Conservation (phyloP, 208 protist species). For the Leishmania lainsoni region DNA sequence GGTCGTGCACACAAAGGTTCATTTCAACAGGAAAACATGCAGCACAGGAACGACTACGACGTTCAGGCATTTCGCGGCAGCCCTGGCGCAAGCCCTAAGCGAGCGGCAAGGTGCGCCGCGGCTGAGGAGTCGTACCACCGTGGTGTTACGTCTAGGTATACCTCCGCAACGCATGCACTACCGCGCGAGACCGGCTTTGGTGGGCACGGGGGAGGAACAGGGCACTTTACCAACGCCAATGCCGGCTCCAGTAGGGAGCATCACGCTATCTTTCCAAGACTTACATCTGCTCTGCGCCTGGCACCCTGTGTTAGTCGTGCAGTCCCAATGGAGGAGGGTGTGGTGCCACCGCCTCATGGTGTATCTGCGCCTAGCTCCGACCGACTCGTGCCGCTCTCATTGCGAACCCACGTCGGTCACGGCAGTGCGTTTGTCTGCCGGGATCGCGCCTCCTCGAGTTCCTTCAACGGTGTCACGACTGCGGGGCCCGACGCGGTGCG, state of each 20-base stretch:
- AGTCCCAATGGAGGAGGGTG: not conserved
- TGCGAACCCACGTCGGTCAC: slow-evolving; percentile 4
- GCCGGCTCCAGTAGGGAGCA: not conserved
- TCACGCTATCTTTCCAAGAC: not conserved
- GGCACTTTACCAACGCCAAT: not conserved
- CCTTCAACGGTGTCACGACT: not conserved
- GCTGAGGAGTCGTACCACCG: not conserved
- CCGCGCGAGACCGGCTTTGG: not conserved
- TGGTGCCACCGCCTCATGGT: slow-evolving; percentile 3
- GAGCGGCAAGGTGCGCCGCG: not conserved
- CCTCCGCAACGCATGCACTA: not conserved
- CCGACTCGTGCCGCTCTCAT: slow-evolving; percentile 26
- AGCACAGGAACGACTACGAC: slow-evolving; percentile 4
- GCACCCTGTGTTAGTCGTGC: not conserved
- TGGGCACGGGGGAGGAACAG: not conserved
- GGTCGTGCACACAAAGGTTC: not conserved
- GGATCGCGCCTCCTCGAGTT: not conserved
- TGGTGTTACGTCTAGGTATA: not conserved
- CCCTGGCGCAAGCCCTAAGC: not conserved
- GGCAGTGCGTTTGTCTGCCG: not conserved
- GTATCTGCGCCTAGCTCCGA: not conserved
- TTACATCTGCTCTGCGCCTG: not conserved
- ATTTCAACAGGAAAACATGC: not conserved
- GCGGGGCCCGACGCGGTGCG: not conserved
- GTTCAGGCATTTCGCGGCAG: slow-evolving; percentile 7